Evolutionary conservation across 495 filamentous ascomycete genomes (phyloP).

Genomic region (Daldinia vernicosa): DNA sequence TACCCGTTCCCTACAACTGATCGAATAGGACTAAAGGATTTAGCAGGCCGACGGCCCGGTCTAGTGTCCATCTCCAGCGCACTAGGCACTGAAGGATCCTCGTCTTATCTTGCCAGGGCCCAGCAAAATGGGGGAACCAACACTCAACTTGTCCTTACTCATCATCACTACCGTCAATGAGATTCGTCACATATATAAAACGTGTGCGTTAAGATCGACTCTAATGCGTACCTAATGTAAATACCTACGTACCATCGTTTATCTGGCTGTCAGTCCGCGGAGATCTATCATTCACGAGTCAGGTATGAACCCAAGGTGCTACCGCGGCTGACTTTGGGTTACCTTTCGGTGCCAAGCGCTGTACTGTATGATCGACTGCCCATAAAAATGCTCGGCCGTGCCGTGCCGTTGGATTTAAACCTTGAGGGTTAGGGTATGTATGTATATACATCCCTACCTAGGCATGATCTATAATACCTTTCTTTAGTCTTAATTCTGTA

Average conservation of each 20-base stretch:
- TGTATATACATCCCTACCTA: not conserved
- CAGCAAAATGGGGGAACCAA: not conserved
- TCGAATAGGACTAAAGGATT: slow-evolving; percentile 1
- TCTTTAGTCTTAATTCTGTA: not conserved
- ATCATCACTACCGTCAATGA: slow-evolving; percentile 9
- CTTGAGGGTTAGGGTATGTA: slow-evolving; percentile 26
- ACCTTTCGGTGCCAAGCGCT: slow-evolving; percentile 21
- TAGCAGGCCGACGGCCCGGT: not conserved
- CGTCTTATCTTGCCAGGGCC: not conserved
- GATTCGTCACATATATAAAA: slow-evolving; percentile 24
- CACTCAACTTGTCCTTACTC: slow-evolving; percentile 3
- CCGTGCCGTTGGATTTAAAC: slow-evolving; percentile 45
- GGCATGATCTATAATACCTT: not conserved
- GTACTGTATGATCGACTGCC: slow-evolving; percentile 18
- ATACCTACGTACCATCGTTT: slow-evolving; percentile 1
- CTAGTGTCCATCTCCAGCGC: slow-evolving; percentile 6
- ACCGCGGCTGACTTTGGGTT: slow-evolving; percentile 23
- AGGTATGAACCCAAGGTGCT: slow-evolving; percentile 19
- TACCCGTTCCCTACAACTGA: too few relatives aligned
- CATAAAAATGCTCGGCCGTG: slow-evolving; percentile 31
- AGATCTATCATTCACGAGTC: slow-evolving; percentile 32
- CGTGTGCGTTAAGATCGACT: slow-evolving; percentile 28
- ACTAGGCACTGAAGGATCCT: not conserved
- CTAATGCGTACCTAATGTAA: slow-evolving; percentile 16
- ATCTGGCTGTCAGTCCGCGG: slow-evolving; percentile 15